A percentile compares a stretch with the other conserved stretches of the same genome.
Evolutionary conservation across 495 filamentous ascomycete species (phyloP).

Genomic region (Trypethelium eluteriae): DNA sequence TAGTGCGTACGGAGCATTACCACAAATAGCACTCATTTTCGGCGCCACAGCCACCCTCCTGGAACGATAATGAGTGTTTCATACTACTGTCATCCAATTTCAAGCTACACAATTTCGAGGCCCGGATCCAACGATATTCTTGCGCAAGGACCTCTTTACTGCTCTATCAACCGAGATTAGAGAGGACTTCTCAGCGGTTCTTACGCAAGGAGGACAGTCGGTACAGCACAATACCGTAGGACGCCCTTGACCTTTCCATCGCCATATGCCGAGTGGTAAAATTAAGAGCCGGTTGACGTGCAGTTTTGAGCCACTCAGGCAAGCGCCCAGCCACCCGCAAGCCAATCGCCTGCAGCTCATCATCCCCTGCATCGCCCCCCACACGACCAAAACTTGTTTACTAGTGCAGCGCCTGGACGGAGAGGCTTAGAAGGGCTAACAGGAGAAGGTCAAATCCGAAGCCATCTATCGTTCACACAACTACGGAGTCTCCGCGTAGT

Average conservation of each 20-base stretch:
- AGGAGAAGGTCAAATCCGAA: too few relatives aligned
- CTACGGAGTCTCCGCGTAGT: too few relatives aligned
- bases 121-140: too few relatives aligned
- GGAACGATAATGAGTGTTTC: neutral
- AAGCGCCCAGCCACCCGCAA: constrained; percentile 1
- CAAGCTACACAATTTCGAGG: too few relatives aligned
- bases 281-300: neutral
- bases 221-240: too few relatives aligned
- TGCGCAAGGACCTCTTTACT: neutral
- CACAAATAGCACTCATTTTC: neutral
- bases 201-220: neutral
- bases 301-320: neutral
- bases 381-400: neutral
- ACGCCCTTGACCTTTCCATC: neutral
- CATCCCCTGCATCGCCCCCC: neutral
- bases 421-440: too few relatives aligned
- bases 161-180: neutral
- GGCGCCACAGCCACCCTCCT: neutral
- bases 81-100: neutral
- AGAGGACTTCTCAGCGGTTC: neutral
- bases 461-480: too few relatives aligned
- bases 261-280: neutral
- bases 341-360: neutral
- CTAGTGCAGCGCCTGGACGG: neutral
- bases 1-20: neutral